A percentile compares a stretch with the other conserved stretches of the same genome.
Conservation (phyloP, 768 basidiomycete genomes). For the Amanita molliuscula region DNA sequence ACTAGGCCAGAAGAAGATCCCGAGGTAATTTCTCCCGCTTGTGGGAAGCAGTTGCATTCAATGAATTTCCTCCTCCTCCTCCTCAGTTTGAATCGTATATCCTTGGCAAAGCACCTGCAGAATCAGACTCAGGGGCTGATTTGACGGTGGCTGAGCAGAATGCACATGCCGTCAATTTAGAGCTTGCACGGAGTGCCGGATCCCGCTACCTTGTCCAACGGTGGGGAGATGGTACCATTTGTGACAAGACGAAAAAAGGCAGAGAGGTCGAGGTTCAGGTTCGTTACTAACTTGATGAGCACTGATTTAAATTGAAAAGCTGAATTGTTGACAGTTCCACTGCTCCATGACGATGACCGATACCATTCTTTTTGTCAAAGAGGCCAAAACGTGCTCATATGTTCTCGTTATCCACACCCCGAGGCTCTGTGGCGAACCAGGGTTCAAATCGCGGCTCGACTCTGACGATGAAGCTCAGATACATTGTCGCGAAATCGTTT, state of each 20-base stretch:
- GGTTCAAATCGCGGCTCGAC: constrained; percentile 74
- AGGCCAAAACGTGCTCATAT: constrained; percentile 90
- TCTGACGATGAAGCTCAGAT: constrained; percentile 57
- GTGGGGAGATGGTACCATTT: constrained; percentile 85
- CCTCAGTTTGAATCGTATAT: constrained; percentile 70
- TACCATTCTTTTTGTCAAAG: constrained; percentile 84
- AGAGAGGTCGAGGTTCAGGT: constrained; percentile 96
- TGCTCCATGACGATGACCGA: constrained; percentile 94
- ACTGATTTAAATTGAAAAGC: constrained; percentile 8
- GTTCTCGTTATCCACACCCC: constrained; percentile 92
- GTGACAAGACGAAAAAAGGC: constrained; percentile 82
- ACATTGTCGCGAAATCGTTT: constrained; percentile 71
- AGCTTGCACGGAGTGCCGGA: constrained; percentile 67
- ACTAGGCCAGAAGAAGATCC: constrained; percentile 81
- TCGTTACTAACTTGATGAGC: constrained; percentile 16
- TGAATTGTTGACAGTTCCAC: constrained; percentile 55
- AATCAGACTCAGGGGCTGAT: constrained; percentile 50
- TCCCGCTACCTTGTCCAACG: constrained; percentile 88
- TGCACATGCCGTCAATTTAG: constrained; percentile 57
- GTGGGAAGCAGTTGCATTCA: constrained; percentile 16
- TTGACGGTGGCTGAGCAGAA: constrained; percentile 56
- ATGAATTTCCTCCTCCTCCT: no score
- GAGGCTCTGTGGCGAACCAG: constrained; percentile 85
- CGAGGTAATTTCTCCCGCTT: constrained; percentile 39
- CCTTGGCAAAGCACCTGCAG: constrained; percentile 57